Conservation (phyloP, 768 basidiomycete species). For the Tricholoma flavovirens region DNA sequence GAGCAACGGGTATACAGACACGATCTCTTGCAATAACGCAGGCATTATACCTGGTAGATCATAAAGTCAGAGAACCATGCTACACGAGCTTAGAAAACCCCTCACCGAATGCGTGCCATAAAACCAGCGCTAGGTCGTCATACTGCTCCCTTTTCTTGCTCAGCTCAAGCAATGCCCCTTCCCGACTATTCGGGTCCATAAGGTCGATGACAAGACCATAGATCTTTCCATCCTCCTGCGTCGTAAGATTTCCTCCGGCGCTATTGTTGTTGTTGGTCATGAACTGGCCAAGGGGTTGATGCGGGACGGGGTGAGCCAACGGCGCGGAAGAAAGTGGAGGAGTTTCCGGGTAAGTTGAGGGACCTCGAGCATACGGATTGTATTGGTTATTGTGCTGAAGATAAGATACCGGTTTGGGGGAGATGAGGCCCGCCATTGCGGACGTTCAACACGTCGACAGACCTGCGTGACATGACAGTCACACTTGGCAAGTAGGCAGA, state of each 20-base stretch:
- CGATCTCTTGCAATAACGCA: constrained; percentile 93
- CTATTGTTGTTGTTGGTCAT: constrained; percentile 26
- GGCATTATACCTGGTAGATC: constrained; percentile 84
- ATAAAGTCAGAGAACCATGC: not conserved
- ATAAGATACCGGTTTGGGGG: constrained; percentile 57
- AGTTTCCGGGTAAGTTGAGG: constrained; percentile 54
- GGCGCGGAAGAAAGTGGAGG: constrained; percentile 51
- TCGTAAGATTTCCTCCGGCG: constrained; percentile 22
- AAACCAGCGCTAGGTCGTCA: constrained; percentile 93
- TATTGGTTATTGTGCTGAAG: constrained; percentile 58
- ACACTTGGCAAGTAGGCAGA: constrained; percentile 3
- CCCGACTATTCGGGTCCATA: constrained; percentile 76
- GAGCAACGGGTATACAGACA: constrained; percentile 94
- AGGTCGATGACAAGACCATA: constrained; percentile 86
- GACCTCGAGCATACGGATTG: constrained; percentile 52
- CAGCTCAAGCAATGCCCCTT: constrained; percentile 87
- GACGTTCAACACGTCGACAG: constrained; percentile 15
- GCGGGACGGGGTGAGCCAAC: constrained; percentile 52
- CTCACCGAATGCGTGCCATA: constrained; percentile 97
- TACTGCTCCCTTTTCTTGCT: constrained; percentile 99
- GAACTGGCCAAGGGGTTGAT: constrained; percentile 39
- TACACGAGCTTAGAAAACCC: constrained; percentile 12
- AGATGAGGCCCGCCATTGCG: constrained; percentile 58
- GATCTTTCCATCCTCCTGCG: constrained; percentile 69
- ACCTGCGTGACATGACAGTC: constrained; percentile 7